phyloP scores from a whole-genome alignment of 331 rosid genomes.

The Pyrus hybrid region DNA sequence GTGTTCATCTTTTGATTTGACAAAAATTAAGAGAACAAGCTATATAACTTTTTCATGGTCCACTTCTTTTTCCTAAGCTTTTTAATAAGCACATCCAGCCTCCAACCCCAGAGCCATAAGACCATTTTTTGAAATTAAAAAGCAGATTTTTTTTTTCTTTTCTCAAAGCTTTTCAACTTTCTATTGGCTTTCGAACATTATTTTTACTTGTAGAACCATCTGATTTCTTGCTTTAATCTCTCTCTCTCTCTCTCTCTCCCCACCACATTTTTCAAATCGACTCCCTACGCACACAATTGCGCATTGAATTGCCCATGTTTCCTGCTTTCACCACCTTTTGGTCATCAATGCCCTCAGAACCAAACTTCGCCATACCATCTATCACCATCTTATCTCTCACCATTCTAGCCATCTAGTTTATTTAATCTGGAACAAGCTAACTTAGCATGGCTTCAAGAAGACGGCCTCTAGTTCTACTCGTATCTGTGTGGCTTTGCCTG shows the following conservation, averaged over 20 bases:
- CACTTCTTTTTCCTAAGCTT: not conserved
- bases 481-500: conserved; percentile 36
- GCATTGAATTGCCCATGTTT: conserved; percentile 26
- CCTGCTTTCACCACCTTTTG: conserved; percentile 19
- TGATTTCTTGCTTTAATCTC: conserved; percentile 30
- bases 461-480: conserved; percentile 13
- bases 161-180: conserved; percentile 50
- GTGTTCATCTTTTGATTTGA: not conserved
- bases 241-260: not conserved
- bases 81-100: conserved; percentile 25
- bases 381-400: not conserved
- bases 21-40: not conserved
- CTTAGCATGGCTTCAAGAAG: conserved; percentile 40
- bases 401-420: not conserved
- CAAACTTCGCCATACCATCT: not conserved
- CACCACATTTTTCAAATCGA: conserved; percentile 8
- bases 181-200: conserved; percentile 30
- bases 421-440: not conserved
- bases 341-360: conserved; percentile 13
- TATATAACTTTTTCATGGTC: conserved; percentile 1
- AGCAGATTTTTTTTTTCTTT: conserved; percentile 11
- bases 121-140: conserved; percentile 39
- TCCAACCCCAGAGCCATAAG: conserved; percentile 25
- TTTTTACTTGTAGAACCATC: conserved; percentile 52
- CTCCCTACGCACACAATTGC: conserved; percentile 4